Percentiles rank a stretch among this genome's conserved stretches.
phyloP scores from a whole-genome alignment of 1,284 basidiomycete species.

The Prillingera fragicola region DNA sequence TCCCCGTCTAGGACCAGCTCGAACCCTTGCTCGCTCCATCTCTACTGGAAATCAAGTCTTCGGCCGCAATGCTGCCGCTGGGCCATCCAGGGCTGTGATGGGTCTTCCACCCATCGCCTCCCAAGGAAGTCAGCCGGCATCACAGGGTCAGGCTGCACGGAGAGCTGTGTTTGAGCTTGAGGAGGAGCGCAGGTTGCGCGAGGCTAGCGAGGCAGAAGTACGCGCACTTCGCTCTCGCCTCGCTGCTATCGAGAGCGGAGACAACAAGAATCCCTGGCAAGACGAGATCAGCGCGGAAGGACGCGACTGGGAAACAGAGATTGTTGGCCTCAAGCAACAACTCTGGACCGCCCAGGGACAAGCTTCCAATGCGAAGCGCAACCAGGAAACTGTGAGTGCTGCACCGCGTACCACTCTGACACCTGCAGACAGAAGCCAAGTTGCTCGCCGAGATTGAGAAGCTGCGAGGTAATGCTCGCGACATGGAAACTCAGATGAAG shows the following conservation, averaged over 20 bases:
- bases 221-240: conserved; percentile 4
- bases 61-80: conserved; percentile 6
- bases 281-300: conserved; percentile 3
- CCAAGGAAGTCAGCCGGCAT: conserved; percentile 21
- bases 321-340: conserved; percentile 23
- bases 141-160: conserved; percentile 31
- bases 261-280: conserved; percentile 1
- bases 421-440: conserved; percentile 4
- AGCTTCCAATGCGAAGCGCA: conserved; percentile 28
- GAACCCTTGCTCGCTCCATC: conserved; percentile 26
- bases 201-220: conserved; percentile 8
- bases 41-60: conserved; percentile 31
- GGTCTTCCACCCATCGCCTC: conserved; percentile 31
- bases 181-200: conserved; percentile 26
- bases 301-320: conserved; percentile 7
- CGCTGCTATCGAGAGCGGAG: conserved; percentile 2
- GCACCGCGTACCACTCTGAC: background rate
- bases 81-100: conserved; percentile 6
- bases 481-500: conserved; percentile 29
- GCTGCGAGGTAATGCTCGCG: conserved; percentile 17
- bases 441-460: conserved; percentile 21
- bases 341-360: conserved; percentile 35
- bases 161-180: conserved; percentile 32
- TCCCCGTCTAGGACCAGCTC: background rate
- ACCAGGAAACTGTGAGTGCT: conserved; percentile 28